Evolutionary conservation across 169 alveolate genomes (phyloP).

Genomic region (Perkinsus marinus): DNA sequence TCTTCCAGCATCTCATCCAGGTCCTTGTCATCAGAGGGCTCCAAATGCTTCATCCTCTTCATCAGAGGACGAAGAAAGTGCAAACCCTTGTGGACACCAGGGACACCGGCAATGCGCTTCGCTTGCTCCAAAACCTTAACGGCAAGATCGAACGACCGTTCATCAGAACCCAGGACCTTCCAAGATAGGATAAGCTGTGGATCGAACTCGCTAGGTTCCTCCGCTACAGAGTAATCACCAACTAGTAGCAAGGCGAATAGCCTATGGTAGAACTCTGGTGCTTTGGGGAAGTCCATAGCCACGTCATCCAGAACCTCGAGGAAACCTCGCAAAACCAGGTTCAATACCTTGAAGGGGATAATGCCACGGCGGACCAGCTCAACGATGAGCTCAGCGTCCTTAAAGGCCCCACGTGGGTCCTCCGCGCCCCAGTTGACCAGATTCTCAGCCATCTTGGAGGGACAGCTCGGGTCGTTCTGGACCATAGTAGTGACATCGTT

Average conservation of each 20-base stretch:
- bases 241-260: not conserved
- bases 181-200: not conserved
- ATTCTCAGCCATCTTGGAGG: not conserved
- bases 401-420: not conserved
- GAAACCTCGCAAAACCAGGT: not conserved
- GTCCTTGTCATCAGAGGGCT: not conserved
- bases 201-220: not conserved
- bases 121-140: not conserved
- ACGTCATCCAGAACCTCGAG: not conserved
- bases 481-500: not conserved
- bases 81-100: not conserved
- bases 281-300: not conserved
- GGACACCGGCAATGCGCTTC: not conserved
- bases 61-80: not conserved
- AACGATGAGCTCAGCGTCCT: not conserved
- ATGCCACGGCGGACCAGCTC: not conserved
- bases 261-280: not conserved
- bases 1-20: not conserved
- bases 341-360: not conserved
- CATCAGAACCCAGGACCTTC: not conserved
- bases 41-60: not conserved
- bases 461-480: not conserved
- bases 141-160: not conserved
- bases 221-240: not conserved
- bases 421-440: not conserved